Conservation (phyloP, 2,329 filamentous ascomycete genomes). For the Cordyceps fumosorosea region DNA sequence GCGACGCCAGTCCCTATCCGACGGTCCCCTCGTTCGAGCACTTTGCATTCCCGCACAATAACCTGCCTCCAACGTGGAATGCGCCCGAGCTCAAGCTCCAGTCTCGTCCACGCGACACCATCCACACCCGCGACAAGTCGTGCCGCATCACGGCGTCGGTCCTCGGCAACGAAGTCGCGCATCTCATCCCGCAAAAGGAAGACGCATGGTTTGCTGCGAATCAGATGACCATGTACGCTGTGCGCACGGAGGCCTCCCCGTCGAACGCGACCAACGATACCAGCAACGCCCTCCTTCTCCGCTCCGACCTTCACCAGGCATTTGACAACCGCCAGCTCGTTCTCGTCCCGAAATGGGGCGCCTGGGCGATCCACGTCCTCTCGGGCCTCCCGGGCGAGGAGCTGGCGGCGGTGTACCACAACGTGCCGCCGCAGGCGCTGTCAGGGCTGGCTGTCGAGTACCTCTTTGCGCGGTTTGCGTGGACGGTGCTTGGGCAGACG, state of each 20-base stretch:
- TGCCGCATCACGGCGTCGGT: background rate
- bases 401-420: background rate
- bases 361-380: background rate
- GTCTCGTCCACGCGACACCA: background rate
- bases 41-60: constrained; percentile 1
- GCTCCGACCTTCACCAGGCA: background rate
- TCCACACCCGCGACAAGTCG: background rate
- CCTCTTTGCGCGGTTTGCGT: background rate
- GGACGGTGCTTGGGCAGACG: background rate
- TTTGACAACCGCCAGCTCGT: background rate
- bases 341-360: background rate
- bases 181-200: background rate
- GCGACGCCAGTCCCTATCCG: background rate
- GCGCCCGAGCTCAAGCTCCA: background rate
- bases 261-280: background rate
- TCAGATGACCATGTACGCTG: background rate
- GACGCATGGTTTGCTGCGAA: background rate
- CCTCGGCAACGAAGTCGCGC: background rate
- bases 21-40: background rate
- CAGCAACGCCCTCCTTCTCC: background rate
- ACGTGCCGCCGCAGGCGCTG: background rate
- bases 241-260: background rate
- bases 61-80: background rate
- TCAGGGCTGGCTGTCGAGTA: background rate
- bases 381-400: background rate